These are phyloP conservation scores for Phytophthora pinifolia DNA, from an alignment of 352 stramenopile species.

Conservation along the genomic window DNA sequence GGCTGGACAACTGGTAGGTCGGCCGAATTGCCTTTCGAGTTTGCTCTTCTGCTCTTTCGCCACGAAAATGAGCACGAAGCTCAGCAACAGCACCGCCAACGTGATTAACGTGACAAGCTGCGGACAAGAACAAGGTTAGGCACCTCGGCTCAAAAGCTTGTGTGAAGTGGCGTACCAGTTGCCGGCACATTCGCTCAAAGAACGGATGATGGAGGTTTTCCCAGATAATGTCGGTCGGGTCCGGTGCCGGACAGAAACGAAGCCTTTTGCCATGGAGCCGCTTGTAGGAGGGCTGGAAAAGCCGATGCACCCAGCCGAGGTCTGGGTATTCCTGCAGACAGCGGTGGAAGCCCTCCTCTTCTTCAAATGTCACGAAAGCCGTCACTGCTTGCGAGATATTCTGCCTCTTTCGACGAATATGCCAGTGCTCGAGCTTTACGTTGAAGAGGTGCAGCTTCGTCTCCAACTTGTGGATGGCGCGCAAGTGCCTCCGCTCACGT, in stretches of 20 bases:
- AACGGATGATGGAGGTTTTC: slow-evolving; percentile 78
- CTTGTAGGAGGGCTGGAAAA: slow-evolving; percentile 70
- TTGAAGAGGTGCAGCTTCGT: slow-evolving; percentile 46
- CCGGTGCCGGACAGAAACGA: slow-evolving; percentile 63
- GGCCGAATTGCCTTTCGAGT: slow-evolving; percentile 68
- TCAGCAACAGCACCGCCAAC: slow-evolving; percentile 64
- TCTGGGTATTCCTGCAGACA: slow-evolving; percentile 80
- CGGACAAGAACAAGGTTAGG: background rate
- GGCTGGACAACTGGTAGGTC: slow-evolving; percentile 59
- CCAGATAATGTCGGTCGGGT: slow-evolving; percentile 87
- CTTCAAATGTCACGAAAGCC: slow-evolving; percentile 84
- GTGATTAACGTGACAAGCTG: slow-evolving; percentile 72
- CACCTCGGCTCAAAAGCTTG: background rate
- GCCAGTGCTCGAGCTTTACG: slow-evolving; percentile 43
- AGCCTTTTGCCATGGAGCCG: slow-evolving; percentile 72
- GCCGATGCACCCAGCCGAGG: slow-evolving; percentile 64
- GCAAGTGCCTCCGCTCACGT: slow-evolving; percentile 46
- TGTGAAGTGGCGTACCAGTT: slow-evolving; percentile 39
- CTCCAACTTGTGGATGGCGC: slow-evolving; percentile 46
- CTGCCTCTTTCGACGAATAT: slow-evolving; percentile 34
- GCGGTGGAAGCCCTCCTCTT: slow-evolving; percentile 79
- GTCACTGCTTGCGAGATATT: slow-evolving; percentile 61
- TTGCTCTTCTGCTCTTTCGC: slow-evolving; percentile 73
- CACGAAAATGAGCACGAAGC: slow-evolving; percentile 77
- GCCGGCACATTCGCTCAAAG: slow-evolving; percentile 57